Percentiles rank a stretch among this genome's conserved stretches.
These are phyloP conservation scores for Aspergillus caelatus DNA, from an alignment of 2,329 filamentous ascomycete species.

Conservation along the genomic window DNA sequence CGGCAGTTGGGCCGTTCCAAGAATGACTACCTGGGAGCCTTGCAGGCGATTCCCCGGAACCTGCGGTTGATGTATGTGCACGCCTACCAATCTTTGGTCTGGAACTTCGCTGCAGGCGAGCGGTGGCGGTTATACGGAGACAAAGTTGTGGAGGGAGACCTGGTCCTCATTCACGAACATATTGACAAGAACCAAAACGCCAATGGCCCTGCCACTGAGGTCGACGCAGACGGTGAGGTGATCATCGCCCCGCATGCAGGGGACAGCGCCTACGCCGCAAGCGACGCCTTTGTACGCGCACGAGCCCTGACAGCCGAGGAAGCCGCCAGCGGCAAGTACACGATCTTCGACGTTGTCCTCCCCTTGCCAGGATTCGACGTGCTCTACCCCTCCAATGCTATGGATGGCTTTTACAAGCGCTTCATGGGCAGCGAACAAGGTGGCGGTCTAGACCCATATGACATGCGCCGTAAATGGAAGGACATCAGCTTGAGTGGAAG, in stretches of 20 bases:
- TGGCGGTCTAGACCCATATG: slow-evolving; percentile 75
- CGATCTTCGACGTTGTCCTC: slow-evolving; percentile 85
- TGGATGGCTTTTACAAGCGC: slow-evolving; percentile 78
- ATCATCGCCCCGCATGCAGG: slow-evolving; percentile 63
- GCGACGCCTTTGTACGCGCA: slow-evolving; percentile 68
- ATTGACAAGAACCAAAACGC: slow-evolving; percentile 46
- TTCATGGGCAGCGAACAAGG: slow-evolving; percentile 84
- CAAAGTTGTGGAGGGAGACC: slow-evolving; percentile 79
- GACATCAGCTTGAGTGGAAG: slow-evolving; percentile 87
- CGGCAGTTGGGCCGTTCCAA: slow-evolving; percentile 65
- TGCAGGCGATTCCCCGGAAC: slow-evolving; percentile 77
- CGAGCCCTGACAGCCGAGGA: slow-evolving; percentile 77
- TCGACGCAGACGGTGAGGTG: slow-evolving; percentile 66
- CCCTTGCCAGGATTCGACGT: slow-evolving; percentile 92
- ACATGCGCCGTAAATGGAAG: slow-evolving; percentile 83
- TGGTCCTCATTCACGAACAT: slow-evolving; percentile 70
- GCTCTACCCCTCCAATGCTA: slow-evolving; percentile 78
- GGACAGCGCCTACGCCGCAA: slow-evolving; percentile 56
- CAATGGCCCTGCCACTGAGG: slow-evolving; percentile 35
- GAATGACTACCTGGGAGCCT: slow-evolving; percentile 77
- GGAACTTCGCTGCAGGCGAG: slow-evolving; percentile 82
- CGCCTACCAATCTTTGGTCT: slow-evolving; percentile 92
- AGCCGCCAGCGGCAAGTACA: slow-evolving; percentile 72
- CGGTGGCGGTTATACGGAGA: slow-evolving; percentile 77
- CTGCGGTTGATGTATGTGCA: slow-evolving; percentile 94